Evolutionary conservation across 192 early-diverging fungal genomes (phyloP).

Genomic region (Podila horticola): DNA sequence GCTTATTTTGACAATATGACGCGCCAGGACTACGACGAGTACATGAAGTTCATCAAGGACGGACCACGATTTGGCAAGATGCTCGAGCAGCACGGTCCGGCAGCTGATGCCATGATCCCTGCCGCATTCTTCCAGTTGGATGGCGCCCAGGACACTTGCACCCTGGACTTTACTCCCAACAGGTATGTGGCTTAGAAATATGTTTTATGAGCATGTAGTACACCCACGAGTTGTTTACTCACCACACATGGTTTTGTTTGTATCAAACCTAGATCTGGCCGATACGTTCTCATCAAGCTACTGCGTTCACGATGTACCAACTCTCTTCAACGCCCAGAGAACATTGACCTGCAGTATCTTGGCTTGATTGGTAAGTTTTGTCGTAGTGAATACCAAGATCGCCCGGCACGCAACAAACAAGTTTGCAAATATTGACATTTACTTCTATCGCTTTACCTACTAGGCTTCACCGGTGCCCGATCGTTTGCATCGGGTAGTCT

Average conservation of each 20-base stretch:
- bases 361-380: slow-evolving; percentile 55
- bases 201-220: not conserved
- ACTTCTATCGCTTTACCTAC: not conserved
- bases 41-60: slow-evolving; percentile 17
- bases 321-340: slow-evolving; percentile 48
- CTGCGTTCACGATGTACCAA: slow-evolving; percentile 50
- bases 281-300: slow-evolving; percentile 62
- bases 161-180: slow-evolving; percentile 29
- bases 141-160: slow-evolving; percentile 34
- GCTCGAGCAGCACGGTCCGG: slow-evolving; percentile 13
- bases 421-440: not conserved
- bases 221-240: not conserved
- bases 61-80: slow-evolving; percentile 6
- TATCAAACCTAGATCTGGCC: slow-evolving; percentile 50
- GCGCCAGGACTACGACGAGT: slow-evolving; percentile 26
- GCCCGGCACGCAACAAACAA: not conserved
- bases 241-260: not conserved
- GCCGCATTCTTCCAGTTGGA: slow-evolving; percentile 36
- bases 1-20: slow-evolving; percentile 46
- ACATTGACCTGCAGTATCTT: slow-evolving; percentile 68
- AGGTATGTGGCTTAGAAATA: not conserved
- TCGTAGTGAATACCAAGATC: not conserved
- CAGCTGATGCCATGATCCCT: slow-evolving; percentile 28
- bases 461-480: slow-evolving; percentile 44
- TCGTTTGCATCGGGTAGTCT: slow-evolving; percentile 39